These are phyloP conservation scores for Solanum pinnatisectum DNA, from an alignment of 257 asterid species.

Conservation along the genomic window DNA sequence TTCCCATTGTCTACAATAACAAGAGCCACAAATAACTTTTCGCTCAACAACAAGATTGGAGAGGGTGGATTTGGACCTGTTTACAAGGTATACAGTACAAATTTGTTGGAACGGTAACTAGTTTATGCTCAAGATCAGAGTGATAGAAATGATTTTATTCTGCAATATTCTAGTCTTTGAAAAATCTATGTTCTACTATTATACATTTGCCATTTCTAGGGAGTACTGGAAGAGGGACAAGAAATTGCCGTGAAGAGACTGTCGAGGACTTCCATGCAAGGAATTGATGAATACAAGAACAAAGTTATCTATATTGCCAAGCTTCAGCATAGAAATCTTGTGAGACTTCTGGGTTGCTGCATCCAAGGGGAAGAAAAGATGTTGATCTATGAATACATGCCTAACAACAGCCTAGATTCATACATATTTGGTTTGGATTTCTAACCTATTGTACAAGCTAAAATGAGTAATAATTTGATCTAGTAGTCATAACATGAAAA, in stretches of 20 bases:
- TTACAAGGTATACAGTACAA: slow-evolving; percentile 13
- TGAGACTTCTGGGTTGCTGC: slow-evolving; percentile 1
- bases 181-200: neutral
- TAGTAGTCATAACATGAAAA: slow-evolving; percentile 5
- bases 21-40: slow-evolving; percentile 16
- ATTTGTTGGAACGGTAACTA: neutral
- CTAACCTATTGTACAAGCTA: neutral
- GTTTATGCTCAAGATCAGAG: neutral
- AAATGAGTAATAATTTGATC: neutral
- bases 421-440: neutral
- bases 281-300: slow-evolving; percentile 22
- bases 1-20: slow-evolving; percentile 9
- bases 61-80: slow-evolving; percentile 29
- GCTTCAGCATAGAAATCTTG: slow-evolving; percentile 17
- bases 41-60: slow-evolving; percentile 1
- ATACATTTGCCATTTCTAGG: neutral
- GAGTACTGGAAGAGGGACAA: slow-evolving; percentile 7
- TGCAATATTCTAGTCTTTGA: neutral
- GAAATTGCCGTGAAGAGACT: slow-evolving; percentile 32
- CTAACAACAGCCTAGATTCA: neutral
- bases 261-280: slow-evolving; percentile 24
- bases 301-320: slow-evolving; percentile 22
- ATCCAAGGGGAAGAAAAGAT: slow-evolving; percentile 6
- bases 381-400: slow-evolving; percentile 1
- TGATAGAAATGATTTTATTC: neutral